A percentile compares a stretch with the other conserved stretches of the same genome.
Evolutionary conservation across 768 basidiomycete species (phyloP).

Genomic region (Agrocybe praecox): DNA sequence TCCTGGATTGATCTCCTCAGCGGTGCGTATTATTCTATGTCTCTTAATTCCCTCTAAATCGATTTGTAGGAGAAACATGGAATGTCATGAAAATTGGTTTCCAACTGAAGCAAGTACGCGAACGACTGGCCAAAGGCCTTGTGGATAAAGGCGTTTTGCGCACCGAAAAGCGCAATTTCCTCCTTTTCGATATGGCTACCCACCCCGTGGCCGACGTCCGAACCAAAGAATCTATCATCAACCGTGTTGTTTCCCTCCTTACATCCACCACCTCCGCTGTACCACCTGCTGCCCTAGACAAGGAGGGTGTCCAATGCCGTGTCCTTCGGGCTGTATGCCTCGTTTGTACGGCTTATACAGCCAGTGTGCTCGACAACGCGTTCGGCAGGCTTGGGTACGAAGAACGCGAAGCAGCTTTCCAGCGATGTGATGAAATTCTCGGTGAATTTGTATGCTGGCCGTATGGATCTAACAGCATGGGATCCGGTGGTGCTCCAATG

Average conservation of each 20-base stretch:
- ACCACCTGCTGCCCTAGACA: slow-evolving; percentile 71
- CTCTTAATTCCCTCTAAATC: background rate
- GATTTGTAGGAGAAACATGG: slow-evolving; percentile 93
- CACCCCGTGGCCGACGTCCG: slow-evolving; percentile 95
- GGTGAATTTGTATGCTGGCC: slow-evolving; percentile 93
- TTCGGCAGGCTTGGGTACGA: slow-evolving; percentile 89
- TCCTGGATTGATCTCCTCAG: slow-evolving; percentile 95
- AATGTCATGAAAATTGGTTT: slow-evolving; percentile 99
- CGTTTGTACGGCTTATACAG: slow-evolving; percentile 91
- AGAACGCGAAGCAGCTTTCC: slow-evolving; percentile 91
- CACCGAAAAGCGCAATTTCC: slow-evolving; percentile 98
- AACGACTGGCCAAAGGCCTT: slow-evolving; percentile 94
- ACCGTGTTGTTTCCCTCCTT: slow-evolving; percentile 74
- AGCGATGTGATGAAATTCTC: slow-evolving; percentile 91
- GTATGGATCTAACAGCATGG: slow-evolving; percentile 50
- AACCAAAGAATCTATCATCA: slow-evolving; percentile 83
- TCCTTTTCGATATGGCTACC: slow-evolving; percentile 99
- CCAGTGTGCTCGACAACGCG: slow-evolving; percentile 94
- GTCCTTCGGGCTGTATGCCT: slow-evolving; percentile 81
- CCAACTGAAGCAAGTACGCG: slow-evolving; percentile 97
- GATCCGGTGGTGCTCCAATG: slow-evolving; percentile 30
- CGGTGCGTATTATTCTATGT: slow-evolving; percentile 45
- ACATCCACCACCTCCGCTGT: slow-evolving; percentile 83
- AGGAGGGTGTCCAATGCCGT: slow-evolving; percentile 81
- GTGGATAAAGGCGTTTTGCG: slow-evolving; percentile 99